Base-by-base conservation (phyloP, 179 eudicot species). In the Silene noctiflora region DNA sequence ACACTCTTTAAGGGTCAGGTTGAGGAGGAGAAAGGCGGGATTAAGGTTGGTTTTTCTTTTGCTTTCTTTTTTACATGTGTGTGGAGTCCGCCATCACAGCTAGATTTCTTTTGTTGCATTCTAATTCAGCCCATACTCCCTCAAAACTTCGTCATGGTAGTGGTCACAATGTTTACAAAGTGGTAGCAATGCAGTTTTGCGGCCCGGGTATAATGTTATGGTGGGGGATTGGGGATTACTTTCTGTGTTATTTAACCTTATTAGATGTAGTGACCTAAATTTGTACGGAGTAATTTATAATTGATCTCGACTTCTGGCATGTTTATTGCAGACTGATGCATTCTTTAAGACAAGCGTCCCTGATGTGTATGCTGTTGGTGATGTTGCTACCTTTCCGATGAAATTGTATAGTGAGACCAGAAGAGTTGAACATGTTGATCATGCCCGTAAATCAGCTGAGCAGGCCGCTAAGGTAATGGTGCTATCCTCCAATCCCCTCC, bases 341-440 rank as follows among this genome's bases (percentile, higher is more conserved):
- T 90, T 85, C 87, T 95, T 95, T 83, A 88, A 86, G 77, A 86
- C 99, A 70, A 95, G 91, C 61, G 84, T 91, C 71, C 87, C 97
- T 73, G 87, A 88, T 84, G 99, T 90, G 77, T 95, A 95, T 82
- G 98, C 99, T 82, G 94, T 93, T 72, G 99, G 99, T 71, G 99
- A 95, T 82, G 98, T 91, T 72, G 99, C 98, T 48, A 90, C 98
- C 79, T 95, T 95, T 82, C 99, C 99, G 6, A 53, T 95, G 97
- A 95, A 95, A 86, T 21, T 93, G 65, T 95, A 88, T 69, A 88
- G 87, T 80, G 99, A 95, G 59, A 39, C 86, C 22, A 86, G 99
- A 85, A 91, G 99, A 81, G 99, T 95, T 72, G 99, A 95, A 81
- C 99, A 95, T 79, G 98, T 95, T 76, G 98, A 95, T 74, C 99